These are phyloP conservation scores for Xerocomus spinulosus DNA, from an alignment of 768 basidiomycete species.

Conservation along the genomic window DNA sequence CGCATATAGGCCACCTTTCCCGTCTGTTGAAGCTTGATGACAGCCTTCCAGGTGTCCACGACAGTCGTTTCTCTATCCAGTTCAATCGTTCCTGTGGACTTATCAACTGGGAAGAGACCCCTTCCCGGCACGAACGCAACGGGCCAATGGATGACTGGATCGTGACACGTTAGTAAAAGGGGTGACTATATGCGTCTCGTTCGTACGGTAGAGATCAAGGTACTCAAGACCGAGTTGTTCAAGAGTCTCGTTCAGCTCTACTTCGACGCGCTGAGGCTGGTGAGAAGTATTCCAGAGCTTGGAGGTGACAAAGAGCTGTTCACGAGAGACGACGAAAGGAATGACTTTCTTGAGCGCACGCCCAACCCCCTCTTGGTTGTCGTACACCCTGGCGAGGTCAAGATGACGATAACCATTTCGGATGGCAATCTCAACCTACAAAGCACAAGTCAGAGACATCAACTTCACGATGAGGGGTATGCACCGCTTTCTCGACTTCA, in stretches of 20 bases:
- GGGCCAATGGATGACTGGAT: conserved; percentile 77
- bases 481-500: conserved; percentile 70
- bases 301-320: conserved; percentile 76
- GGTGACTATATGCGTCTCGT: conserved; percentile 1
- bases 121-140: no score
- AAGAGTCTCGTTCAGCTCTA: conserved; percentile 73
- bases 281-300: conserved; percentile 83
- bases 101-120: conserved; percentile 50
- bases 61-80: conserved; percentile 57
- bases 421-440: conserved; percentile 71
- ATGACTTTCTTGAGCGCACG: no score
- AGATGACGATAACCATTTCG: no score
- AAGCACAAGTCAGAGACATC: background rate
- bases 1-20: conserved; percentile 50
- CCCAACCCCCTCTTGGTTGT: conserved; percentile 77
- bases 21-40: no score
- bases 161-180: background rate
- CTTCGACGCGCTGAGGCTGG: conserved; percentile 60
- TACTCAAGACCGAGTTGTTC: conserved; percentile 68
- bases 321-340: conserved; percentile 70
- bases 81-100: conserved; percentile 40
- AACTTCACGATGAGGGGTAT: no score
- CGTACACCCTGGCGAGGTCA: no score
- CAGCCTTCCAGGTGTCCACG: no score
- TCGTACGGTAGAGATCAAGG: conserved; percentile 75